Conservation (phyloP, 2,329 filamentous ascomycete genomes). For the Trichoderma afroharzianum region DNA sequence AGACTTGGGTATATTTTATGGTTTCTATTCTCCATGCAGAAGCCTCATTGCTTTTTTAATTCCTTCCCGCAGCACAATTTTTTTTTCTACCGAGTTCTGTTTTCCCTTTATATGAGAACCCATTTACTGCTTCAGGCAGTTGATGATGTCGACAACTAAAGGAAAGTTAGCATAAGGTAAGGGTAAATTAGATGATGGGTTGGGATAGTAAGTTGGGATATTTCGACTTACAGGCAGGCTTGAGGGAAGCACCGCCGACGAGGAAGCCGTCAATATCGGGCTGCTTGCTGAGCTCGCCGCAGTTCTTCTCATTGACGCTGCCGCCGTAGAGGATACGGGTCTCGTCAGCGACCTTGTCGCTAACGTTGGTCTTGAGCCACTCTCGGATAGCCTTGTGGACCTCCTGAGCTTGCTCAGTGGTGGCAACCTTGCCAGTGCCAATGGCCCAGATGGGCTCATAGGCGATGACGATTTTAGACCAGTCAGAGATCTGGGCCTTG, state of each 20-base stretch:
- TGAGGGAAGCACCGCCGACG: conserved; percentile 92
- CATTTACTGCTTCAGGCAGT: conserved; percentile 47
- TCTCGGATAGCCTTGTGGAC: conserved; percentile 87
- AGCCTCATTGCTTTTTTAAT: background rate
- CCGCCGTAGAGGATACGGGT: conserved; percentile 96
- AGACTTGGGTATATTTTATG: background rate
- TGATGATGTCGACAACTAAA: conserved; percentile 58
- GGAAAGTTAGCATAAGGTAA: conserved; percentile 3
- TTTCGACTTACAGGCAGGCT: conserved; percentile 76
- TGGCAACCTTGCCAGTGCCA: conserved; percentile 91
- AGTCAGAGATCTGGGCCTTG: conserved; percentile 73
- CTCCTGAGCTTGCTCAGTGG: conserved; percentile 86
- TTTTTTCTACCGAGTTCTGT: background rate
- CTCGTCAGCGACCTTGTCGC: conserved; percentile 71
- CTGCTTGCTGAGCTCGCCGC: conserved; percentile 86
- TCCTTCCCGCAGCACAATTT: background rate
- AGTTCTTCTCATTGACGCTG: conserved; percentile 98
- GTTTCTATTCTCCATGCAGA: background rate
- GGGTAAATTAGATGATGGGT: too few relatives aligned
- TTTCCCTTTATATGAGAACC: background rate
- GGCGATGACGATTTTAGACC: conserved; percentile 91
- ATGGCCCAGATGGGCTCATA: conserved; percentile 99
- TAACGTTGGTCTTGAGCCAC: conserved; percentile 74
- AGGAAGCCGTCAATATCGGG: conserved; percentile 96
- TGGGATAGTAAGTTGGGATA: background rate